These are phyloP conservation scores for Arthrobotrys entomopaga DNA, from an alignment of 2,329 filamentous ascomycete genomes.

Conservation along the genomic window DNA sequence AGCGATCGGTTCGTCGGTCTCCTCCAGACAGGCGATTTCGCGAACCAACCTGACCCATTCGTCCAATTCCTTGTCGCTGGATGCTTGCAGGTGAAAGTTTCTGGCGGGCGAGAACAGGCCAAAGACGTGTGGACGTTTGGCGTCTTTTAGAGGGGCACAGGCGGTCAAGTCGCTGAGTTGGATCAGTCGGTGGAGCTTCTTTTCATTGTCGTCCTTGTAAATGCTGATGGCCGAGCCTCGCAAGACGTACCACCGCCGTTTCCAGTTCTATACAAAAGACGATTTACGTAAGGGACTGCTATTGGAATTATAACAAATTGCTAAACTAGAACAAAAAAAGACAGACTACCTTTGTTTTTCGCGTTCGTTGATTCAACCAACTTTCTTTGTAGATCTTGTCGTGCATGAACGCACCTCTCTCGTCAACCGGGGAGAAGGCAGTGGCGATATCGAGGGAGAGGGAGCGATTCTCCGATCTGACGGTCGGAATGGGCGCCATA, in stretches of 20 bases:
- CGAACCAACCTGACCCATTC: conserved; percentile 88
- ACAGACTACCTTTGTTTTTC: conserved; percentile 84
- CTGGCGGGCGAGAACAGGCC: conserved; percentile 89
- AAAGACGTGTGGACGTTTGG: conserved; percentile 88
- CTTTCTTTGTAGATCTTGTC: conserved; percentile 92
- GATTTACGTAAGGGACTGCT: conserved; percentile 29
- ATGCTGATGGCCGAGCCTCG: conserved; percentile 89
- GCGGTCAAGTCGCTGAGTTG: conserved; percentile 89
- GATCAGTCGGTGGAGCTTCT: conserved; percentile 87
- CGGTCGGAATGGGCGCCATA: not conserved
- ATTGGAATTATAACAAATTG: no score
- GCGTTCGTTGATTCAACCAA: conserved; percentile 84
- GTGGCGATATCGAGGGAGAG: conserved; percentile 52
- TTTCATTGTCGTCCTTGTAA: conserved; percentile 91
- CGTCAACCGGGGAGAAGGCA: conserved; percentile 84
- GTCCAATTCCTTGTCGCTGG: conserved; percentile 76
- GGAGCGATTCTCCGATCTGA: conserved; percentile 50
- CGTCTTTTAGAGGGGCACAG: conserved; percentile 85
- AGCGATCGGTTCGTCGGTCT: conserved; percentile 83
- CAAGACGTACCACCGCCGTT: conserved; percentile 85
- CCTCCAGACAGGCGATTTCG: conserved; percentile 81
- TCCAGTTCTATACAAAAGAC: conserved; percentile 77
- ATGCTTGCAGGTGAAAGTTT: conserved; percentile 89
- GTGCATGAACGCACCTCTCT: conserved; percentile 95
- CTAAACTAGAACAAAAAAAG: no score